phyloP scores from a whole-genome alignment of 139 green algal species.

The Chlorella sp. region DNA sequence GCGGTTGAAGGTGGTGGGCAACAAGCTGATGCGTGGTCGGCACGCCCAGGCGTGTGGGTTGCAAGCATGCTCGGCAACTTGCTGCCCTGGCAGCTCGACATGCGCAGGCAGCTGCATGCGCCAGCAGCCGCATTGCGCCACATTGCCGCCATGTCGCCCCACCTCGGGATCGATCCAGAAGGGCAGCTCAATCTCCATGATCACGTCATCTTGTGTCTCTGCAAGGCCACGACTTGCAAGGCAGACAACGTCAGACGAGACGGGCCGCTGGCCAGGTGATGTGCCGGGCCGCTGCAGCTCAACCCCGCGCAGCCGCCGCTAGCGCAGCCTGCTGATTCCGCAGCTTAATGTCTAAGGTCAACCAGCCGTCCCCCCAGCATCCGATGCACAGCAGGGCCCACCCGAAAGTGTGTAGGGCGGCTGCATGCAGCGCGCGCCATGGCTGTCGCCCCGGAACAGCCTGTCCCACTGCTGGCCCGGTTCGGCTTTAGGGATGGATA shows the following conservation, averaged over 20 bases:
- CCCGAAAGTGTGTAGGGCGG: conserved; percentile 56
- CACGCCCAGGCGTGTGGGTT: no score
- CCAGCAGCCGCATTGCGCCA: no score
- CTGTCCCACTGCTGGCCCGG: conserved; percentile 53
- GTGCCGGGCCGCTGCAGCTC: not conserved
- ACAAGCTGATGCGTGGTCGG: no score
- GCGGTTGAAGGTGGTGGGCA: no score
- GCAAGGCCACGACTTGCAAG: not conserved
- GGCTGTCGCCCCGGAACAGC: conserved; percentile 69
- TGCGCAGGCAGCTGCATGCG: no score
- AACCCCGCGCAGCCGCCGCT: not conserved
- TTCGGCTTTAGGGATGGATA: conserved; percentile 58
- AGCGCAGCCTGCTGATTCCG: not conserved
- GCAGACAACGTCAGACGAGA: not conserved
- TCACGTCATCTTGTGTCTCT: conserved; percentile 60
- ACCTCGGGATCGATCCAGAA: conserved; percentile 72
- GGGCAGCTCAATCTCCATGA: conserved; percentile 71
- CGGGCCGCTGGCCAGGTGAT: not conserved
- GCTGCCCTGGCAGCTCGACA: no score
- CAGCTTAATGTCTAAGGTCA: no score
- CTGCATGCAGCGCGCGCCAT: conserved; percentile 60
- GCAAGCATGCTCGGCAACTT: no score
- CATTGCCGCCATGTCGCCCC: no score
- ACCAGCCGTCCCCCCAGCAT: no score
- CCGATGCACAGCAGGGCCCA: not conserved